phyloP scores from a whole-genome alignment of 2,329 filamentous ascomycete species.

The Tolypocladium inflatum region DNA sequence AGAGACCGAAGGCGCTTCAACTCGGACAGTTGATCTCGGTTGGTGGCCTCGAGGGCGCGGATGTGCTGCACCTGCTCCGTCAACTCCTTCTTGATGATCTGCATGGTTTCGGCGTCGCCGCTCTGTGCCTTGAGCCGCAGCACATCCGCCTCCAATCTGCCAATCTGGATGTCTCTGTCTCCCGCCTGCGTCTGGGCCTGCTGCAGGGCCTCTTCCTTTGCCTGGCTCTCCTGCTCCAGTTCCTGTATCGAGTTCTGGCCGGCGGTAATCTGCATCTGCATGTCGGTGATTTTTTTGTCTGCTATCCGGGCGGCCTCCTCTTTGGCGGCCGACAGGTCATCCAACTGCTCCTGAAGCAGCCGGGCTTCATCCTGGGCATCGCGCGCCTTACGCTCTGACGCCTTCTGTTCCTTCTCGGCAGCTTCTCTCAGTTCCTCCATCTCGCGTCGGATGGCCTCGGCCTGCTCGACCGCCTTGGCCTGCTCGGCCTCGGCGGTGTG shows the following conservation, averaged over 20 bases:
- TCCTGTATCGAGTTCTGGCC: slow-evolving; percentile 43
- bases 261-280: slow-evolving; percentile 41
- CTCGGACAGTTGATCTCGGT: slow-evolving; percentile 69
- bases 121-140: slow-evolving; percentile 77
- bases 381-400: slow-evolving; percentile 59
- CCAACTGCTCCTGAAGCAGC: slow-evolving; percentile 67
- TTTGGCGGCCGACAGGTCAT: slow-evolving; percentile 55
- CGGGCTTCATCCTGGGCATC: slow-evolving; percentile 66
- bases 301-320: slow-evolving; percentile 59
- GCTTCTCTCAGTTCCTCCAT: slow-evolving; percentile 40
- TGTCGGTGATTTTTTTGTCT: slow-evolving; percentile 44
- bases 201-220: slow-evolving; percentile 46
- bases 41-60: slow-evolving; percentile 69
- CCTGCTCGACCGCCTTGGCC: slow-evolving; percentile 37
- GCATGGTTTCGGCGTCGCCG: slow-evolving; percentile 76
- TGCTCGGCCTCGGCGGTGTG: slow-evolving; percentile 50
- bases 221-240: slow-evolving; percentile 46
- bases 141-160: slow-evolving; percentile 72
- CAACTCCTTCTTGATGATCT: slow-evolving; percentile 77
- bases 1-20: slow-evolving; percentile 72
- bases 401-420: slow-evolving; percentile 47
- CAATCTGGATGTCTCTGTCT: slow-evolving; percentile 61
- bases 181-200: slow-evolving; percentile 56
- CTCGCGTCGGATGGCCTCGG: slow-evolving; percentile 41
- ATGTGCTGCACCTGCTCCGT: slow-evolving; percentile 91